A percentile compares a stretch with the other conserved stretches of the same genome.
Conservation (phyloP, 768 basidiomycete genomes). For the Scleroderma bovista region DNA sequence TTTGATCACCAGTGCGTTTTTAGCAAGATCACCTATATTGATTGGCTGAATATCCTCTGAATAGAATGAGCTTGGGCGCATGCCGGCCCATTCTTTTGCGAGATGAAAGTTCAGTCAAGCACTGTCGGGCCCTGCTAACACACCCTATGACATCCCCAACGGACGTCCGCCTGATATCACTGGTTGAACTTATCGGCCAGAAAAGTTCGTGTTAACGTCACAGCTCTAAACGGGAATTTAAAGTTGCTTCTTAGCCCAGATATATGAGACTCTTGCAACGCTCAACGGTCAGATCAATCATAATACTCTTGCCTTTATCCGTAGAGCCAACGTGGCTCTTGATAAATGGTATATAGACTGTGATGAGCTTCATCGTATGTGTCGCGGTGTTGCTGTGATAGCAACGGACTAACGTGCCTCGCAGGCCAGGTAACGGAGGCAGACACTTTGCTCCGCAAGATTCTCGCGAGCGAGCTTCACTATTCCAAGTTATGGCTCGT, state of each 20-base stretch:
- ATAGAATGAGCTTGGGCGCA: constrained; percentile 85
- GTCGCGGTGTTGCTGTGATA: constrained; percentile 2
- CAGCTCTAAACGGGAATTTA: not conserved
- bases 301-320: constrained; percentile 80
- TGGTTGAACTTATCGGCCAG: constrained; percentile 86
- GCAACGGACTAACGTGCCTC: not conserved
- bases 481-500: constrained; percentile 95
- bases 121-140: constrained; percentile 73
- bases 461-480: constrained; percentile 83
- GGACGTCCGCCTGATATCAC: constrained; percentile 81
- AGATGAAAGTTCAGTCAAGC: constrained; percentile 81
- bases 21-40: not conserved
- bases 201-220: constrained; percentile 57
- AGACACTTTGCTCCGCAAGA: constrained; percentile 78
- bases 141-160: constrained; percentile 89
- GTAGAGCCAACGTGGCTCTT: constrained; percentile 78
- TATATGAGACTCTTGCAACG: constrained; percentile 84
- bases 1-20: constrained; percentile 87
- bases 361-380: constrained; percentile 74
- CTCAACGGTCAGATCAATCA: constrained; percentile 83
- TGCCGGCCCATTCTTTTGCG: constrained; percentile 86
- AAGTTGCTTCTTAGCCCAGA: constrained; percentile 59
- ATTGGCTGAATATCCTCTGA: constrained; percentile 10
- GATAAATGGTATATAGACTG: constrained; percentile 92
- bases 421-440: constrained; percentile 78